phyloP scores from a whole-genome alignment of 768 basidiomycete species.

The Suillus variegatus region DNA sequence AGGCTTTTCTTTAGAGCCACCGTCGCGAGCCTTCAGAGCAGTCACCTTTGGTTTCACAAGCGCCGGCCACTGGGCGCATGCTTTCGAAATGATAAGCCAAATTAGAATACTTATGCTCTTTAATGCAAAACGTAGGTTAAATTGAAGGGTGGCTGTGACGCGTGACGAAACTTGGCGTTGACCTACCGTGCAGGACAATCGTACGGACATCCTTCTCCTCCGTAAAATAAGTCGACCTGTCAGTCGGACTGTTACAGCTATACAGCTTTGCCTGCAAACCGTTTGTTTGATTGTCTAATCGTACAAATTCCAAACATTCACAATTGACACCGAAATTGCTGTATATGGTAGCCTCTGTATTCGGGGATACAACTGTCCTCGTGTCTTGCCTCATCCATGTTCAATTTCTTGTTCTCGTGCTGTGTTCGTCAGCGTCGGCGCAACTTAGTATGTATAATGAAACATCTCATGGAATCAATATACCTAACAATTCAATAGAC shows the following conservation, averaged over 20 bases:
- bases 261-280: not conserved
- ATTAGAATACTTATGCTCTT: not conserved
- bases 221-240: not conserved
- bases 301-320: not conserved
- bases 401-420: slow-evolving; percentile 29
- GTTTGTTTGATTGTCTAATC: not conserved
- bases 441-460: slow-evolving; percentile 18
- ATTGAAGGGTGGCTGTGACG: not conserved
- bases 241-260: not conserved
- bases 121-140: not conserved
- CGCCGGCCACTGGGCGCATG: not conserved
- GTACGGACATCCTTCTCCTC: not conserved
- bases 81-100: not conserved
- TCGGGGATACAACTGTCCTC: slow-evolving; percentile 3
- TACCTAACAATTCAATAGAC: not conserved
- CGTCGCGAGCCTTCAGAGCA: not conserved
- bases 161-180: not conserved
- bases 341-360: slow-evolving; percentile 11
- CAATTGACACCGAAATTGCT: slow-evolving; percentile 9
- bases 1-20: not conserved
- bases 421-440: slow-evolving; percentile 28
- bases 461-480: not conserved
- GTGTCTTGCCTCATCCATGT: slow-evolving; percentile 20
- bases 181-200: not conserved
- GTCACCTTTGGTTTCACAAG: not conserved